These are phyloP conservation scores for Cladophialophora carrionii DNA, from an alignment of 2,329 filamentous ascomycete genomes.

Conservation along the genomic window DNA sequence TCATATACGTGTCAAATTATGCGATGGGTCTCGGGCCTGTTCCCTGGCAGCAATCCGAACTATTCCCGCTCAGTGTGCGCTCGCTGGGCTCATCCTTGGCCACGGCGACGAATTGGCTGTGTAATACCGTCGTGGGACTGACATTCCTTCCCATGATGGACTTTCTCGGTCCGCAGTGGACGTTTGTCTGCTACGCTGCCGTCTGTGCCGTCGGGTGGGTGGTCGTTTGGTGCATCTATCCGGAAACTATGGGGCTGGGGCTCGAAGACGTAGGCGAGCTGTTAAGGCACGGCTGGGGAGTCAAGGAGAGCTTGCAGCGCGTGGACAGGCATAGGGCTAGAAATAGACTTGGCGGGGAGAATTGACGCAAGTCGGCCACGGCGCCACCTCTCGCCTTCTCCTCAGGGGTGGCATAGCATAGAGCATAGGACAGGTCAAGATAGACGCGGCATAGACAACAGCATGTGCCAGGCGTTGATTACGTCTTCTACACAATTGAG, in stretches of 20 bases:
- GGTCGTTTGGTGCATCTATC: conserved; percentile 74
- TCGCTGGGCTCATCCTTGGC: conserved; percentile 64
- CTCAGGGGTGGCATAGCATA: not conserved
- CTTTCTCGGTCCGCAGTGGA: conserved; percentile 69
- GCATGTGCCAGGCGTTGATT: not conserved
- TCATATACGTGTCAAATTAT: conserved; percentile 82
- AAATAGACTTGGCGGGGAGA: not conserved
- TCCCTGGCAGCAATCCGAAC: conserved; percentile 93
- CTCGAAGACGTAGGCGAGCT: conserved; percentile 78
- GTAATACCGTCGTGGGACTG: conserved; percentile 82
- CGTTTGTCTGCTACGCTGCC: conserved; percentile 77
- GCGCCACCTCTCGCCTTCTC: not conserved
- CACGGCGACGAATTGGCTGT: conserved; percentile 81
- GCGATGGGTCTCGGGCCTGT: conserved; percentile 88
- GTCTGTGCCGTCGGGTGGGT: conserved; percentile 72
- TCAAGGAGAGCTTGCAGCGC: conserved; percentile 52
- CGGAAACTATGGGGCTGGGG: conserved; percentile 79
- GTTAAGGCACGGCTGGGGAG: conserved; percentile 73
- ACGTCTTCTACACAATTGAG: not conserved
- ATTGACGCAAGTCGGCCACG: not conserved
- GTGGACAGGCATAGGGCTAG: conserved; percentile 10
- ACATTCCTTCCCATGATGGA: conserved; percentile 91
- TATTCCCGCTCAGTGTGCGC: conserved; percentile 72
- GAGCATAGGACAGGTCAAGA: not conserved
- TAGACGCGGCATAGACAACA: not conserved